phyloP scores from a whole-genome alignment of 768 basidiomycete genomes.

The Dentipellis fragilis region DNA sequence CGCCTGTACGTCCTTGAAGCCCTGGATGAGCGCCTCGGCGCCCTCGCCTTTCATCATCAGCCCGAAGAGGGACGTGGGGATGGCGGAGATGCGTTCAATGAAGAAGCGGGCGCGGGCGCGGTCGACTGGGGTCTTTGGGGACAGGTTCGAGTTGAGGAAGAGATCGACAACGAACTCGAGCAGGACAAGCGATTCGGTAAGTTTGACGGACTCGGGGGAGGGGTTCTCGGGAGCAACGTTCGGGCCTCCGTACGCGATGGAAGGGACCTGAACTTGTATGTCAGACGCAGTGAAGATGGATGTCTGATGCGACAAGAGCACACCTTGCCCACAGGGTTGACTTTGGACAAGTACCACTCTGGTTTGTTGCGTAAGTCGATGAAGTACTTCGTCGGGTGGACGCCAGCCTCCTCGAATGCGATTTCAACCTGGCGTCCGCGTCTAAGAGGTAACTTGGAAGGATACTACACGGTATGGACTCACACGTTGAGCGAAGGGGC shows the following conservation, averaged over 20 bases:
- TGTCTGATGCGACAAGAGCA: neutral
- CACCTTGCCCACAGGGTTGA: constrained; percentile 63
- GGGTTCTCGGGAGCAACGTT: constrained; percentile 43
- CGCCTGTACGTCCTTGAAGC: constrained; percentile 37
- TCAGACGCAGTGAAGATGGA: neutral
- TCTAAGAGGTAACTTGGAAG: neutral
- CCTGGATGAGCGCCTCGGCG: constrained; percentile 30
- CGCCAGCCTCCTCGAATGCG: constrained; percentile 48
- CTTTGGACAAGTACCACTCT: constrained; percentile 53
- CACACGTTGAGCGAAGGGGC: neutral
- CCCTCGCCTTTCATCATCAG: constrained; percentile 29
- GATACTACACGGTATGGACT: neutral
- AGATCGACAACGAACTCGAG: constrained; percentile 61
- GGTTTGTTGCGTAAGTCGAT: constrained; percentile 60
- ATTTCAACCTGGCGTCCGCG: constrained; percentile 37
- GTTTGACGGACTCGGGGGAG: constrained; percentile 47
- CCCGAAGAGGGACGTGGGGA: constrained; percentile 28
- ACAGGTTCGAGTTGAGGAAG: constrained; percentile 34
- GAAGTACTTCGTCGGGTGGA: constrained; percentile 39
- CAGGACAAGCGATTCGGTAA: constrained; percentile 57
- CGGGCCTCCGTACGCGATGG: constrained; percentile 54
- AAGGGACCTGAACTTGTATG: constrained; percentile 36
- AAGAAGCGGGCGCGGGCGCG: constrained; percentile 57
- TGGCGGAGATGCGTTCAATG: constrained; percentile 42
- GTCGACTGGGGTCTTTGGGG: constrained; percentile 44